Evolutionary conservation across 257 asterid species (phyloP), one percentile per base, ranked within the genome.

Genomic region (Nicotiana attenuata): DNA sequence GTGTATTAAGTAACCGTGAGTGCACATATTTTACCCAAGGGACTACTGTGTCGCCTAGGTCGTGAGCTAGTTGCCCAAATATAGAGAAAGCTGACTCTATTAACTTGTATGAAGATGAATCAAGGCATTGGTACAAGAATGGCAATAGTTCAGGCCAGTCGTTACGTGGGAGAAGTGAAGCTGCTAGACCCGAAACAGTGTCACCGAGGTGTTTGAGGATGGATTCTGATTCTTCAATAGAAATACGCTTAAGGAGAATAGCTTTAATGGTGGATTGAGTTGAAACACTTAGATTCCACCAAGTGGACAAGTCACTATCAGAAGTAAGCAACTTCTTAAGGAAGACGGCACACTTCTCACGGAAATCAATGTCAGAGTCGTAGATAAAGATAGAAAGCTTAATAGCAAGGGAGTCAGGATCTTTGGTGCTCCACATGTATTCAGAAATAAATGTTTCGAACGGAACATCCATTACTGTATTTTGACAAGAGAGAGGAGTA

Each of bases 91-190:
- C 95, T 6, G 97, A 91, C 71, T 89, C 97, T 90, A 91, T 97
- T 57, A 91, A 59, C 80, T 94, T 92, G 1, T 84, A 80, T 5
- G 92, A 88, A 71, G 83, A 90, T 2, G 97, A 90, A 29, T 93
- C 92, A 2, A 96, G 97, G 61, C 99, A 92, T 57, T 89, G 95
- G 67, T 94, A 94, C 97, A 96, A 94, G 59, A 94, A 94, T 2
- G 99, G 99, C 65, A 96, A 52, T 35, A 96, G 84, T 83, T 94
- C 97, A 2, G 95, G 94, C 99, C 99, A 96, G 83, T 89, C 89
- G 75, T 91, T 91, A 0, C 92, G 97, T 0, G 97, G 97, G 33
- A 92, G 69, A 65, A 96, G 90, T 16, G 94, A 90, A 0, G 97
- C 90, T 0, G 98, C 99, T 0, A 95, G 91, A 87, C 90, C 97